phyloP scores from a whole-genome alignment of 108 stramenopile genomes.

The Discostella pseudostelligera region DNA sequence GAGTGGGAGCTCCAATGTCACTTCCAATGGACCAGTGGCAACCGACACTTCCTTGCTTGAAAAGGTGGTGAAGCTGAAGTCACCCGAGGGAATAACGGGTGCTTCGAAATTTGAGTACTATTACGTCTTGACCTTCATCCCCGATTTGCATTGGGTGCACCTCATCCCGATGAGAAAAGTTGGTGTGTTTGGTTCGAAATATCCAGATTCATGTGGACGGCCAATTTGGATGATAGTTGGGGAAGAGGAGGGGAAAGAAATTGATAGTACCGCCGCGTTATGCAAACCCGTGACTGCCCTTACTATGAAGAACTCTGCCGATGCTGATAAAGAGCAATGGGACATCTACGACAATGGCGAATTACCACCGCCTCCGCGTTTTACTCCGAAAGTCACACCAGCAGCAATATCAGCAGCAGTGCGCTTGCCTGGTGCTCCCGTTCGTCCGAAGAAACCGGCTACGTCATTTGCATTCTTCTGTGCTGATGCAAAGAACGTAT shows the following conservation, averaged over 20 bases:
- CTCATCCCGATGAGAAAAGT: slow-evolving; percentile 76
- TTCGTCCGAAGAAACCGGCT: slow-evolving; percentile 25
- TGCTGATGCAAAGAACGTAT: slow-evolving; percentile 15
- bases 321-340: slow-evolving; percentile 91
- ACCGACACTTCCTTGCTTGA: slow-evolving; percentile 62
- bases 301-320: slow-evolving; percentile 63
- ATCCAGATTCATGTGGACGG: slow-evolving; percentile 59
- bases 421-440: slow-evolving; percentile 1
- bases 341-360: slow-evolving; percentile 52
- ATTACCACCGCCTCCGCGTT: slow-evolving; percentile 12
- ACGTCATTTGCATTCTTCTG: slow-evolving; percentile 27
- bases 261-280: slow-evolving; percentile 70
- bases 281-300: slow-evolving; percentile 61
- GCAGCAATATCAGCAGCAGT: not conserved
- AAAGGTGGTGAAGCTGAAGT: slow-evolving; percentile 75
- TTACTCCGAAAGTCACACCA: not conserved
- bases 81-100: slow-evolving; percentile 34
- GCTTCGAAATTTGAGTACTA: slow-evolving; percentile 53
- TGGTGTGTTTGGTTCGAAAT: slow-evolving; percentile 64
- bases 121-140: slow-evolving; percentile 82
- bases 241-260: slow-evolving; percentile 76
- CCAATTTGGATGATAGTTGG: slow-evolving; percentile 77
- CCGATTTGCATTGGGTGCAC: slow-evolving; percentile 86
- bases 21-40: slow-evolving; percentile 10
- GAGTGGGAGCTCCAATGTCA: slow-evolving; percentile 23